Conservation (phyloP, 805 yeast species). For the Saccharomyces jurei region DNA sequence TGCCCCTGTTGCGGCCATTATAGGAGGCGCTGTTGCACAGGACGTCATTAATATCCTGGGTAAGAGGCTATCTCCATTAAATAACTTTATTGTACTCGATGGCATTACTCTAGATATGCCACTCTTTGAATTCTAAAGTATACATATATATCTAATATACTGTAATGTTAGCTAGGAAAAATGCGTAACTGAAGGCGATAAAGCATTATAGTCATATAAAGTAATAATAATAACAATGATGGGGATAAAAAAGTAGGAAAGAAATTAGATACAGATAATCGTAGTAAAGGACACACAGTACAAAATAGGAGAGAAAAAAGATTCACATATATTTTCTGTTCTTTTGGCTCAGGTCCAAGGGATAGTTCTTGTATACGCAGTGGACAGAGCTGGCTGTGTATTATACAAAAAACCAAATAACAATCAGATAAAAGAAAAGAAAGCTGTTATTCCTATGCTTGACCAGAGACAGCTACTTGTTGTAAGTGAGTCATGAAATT, state of each 20-base stretch:
- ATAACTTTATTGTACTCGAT: slow-evolving; percentile 73
- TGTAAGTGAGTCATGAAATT: slow-evolving; percentile 93
- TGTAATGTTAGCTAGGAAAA: neutral
- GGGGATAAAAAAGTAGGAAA: neutral
- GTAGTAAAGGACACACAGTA: neutral
- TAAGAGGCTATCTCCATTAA: slow-evolving; percentile 68
- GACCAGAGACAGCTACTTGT: slow-evolving; percentile 68
- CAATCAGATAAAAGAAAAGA: neutral
- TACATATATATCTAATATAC: neutral
- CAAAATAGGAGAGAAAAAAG: neutral
- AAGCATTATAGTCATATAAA: neutral
- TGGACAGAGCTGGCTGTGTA: neutral
- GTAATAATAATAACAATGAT: neutral
- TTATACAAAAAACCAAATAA: neutral
- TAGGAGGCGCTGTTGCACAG: slow-evolving; percentile 88
- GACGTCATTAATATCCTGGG: slow-evolving; percentile 80
- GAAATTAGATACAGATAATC: neutral
- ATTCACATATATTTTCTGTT: neutral
- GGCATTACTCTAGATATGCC: slow-evolving; percentile 70
- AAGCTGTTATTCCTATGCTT: slow-evolving; percentile 14
- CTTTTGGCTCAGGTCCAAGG: neutral
- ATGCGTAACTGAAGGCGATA: neutral
- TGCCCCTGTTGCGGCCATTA: slow-evolving; percentile 74
- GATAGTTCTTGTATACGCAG: neutral
- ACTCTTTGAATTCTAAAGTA: slow-evolving; percentile 40